These are phyloP conservation scores for Chaetoceros muelleri DNA, from an alignment of 108 stramenopile species.

Conservation along the genomic window DNA sequence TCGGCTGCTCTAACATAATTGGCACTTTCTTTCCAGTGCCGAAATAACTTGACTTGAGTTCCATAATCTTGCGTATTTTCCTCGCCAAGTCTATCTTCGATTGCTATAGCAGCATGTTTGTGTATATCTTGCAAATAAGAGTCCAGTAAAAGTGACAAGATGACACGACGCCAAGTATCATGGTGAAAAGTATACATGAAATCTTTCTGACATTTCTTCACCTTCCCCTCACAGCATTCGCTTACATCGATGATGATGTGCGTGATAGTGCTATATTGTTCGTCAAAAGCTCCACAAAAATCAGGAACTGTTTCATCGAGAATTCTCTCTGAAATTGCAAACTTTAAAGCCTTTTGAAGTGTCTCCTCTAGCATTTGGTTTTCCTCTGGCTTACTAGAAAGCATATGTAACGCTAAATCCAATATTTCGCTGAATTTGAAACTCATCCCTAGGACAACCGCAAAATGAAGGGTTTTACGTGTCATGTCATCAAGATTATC, in stretches of 20 bases:
- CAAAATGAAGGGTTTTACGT: slow-evolving; percentile 39
- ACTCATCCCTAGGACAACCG: slow-evolving; percentile 42
- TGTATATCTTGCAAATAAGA: slow-evolving; percentile 50
- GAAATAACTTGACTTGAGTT: slow-evolving; percentile 28
- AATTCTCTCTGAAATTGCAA: slow-evolving; percentile 52
- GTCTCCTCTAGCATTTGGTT: slow-evolving; percentile 12
- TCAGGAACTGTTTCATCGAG: slow-evolving; percentile 25
- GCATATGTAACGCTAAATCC: slow-evolving; percentile 23
- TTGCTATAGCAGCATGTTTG: slow-evolving; percentile 33
- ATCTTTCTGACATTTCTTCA: neutral
- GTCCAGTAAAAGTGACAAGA: slow-evolving; percentile 46
- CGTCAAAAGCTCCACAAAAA: slow-evolving; percentile 9
- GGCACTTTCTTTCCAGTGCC: slow-evolving; percentile 42
- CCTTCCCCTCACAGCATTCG: neutral
- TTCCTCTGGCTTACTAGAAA: slow-evolving; percentile 23
- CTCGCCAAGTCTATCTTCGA: slow-evolving; percentile 26
- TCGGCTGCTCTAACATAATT: slow-evolving; percentile 30
- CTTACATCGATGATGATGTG: neutral
- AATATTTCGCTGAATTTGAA: slow-evolving; percentile 36
- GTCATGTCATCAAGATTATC: slow-evolving; percentile 43
- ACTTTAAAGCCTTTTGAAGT: slow-evolving; percentile 21
- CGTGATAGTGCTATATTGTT: neutral
- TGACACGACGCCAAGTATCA: slow-evolving; percentile 43
- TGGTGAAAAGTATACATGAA: slow-evolving; percentile 37
- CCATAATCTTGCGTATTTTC: slow-evolving; percentile 25